A percentile compares a stretch with the other conserved stretches of the same genome.
phyloP scores from a whole-genome alignment of 768 basidiomycete species.

The Fistulinella prunicolor region DNA sequence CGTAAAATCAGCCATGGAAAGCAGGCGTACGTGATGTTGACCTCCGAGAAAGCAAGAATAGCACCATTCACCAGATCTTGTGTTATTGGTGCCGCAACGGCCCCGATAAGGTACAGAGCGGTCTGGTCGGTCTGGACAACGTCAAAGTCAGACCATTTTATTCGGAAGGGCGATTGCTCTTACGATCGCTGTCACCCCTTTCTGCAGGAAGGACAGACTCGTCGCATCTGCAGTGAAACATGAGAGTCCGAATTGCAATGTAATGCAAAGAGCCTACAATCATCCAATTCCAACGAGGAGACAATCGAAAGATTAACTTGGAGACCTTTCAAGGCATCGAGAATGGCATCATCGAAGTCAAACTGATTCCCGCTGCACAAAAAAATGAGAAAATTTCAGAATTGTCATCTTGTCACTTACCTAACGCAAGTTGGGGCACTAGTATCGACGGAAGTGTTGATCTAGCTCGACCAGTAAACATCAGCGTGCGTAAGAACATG shows the following conservation, averaged over 20 bases:
- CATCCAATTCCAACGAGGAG: slow-evolving; percentile 58
- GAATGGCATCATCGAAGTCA: slow-evolving; percentile 55
- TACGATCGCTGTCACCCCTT: slow-evolving; percentile 53
- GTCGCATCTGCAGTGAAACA: slow-evolving; percentile 43
- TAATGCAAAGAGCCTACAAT: slow-evolving; percentile 50
- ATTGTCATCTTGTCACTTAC: slow-evolving; percentile 25
- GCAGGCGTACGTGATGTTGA: slow-evolving; percentile 51
- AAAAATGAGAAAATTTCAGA: slow-evolving; percentile 4
- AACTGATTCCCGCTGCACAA: slow-evolving; percentile 59
- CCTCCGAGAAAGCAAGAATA: slow-evolving; percentile 50
- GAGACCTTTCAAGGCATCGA: slow-evolving; percentile 58
- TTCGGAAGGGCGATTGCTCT: slow-evolving; percentile 11
- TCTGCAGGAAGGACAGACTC: slow-evolving; percentile 56
- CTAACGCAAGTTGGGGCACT: slow-evolving; percentile 57
- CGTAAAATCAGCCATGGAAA: slow-evolving; percentile 31
- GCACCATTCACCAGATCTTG: slow-evolving; percentile 63
- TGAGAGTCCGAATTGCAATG: neutral
- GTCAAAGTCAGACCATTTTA: slow-evolving; percentile 1
- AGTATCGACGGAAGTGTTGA: slow-evolving; percentile 53
- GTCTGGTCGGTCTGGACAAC: slow-evolving; percentile 54
- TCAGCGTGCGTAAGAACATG: neutral
- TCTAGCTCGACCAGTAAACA: slow-evolving; percentile 31
- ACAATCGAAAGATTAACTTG: slow-evolving; percentile 55
- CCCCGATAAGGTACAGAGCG: slow-evolving; percentile 66
- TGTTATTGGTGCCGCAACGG: slow-evolving; percentile 62